A percentile compares a stretch with the other conserved stretches of the same genome.
These are phyloP conservation scores for Talaromyces trachyspermus DNA, from an alignment of 495 filamentous ascomycete genomes.

Conservation along the genomic window DNA sequence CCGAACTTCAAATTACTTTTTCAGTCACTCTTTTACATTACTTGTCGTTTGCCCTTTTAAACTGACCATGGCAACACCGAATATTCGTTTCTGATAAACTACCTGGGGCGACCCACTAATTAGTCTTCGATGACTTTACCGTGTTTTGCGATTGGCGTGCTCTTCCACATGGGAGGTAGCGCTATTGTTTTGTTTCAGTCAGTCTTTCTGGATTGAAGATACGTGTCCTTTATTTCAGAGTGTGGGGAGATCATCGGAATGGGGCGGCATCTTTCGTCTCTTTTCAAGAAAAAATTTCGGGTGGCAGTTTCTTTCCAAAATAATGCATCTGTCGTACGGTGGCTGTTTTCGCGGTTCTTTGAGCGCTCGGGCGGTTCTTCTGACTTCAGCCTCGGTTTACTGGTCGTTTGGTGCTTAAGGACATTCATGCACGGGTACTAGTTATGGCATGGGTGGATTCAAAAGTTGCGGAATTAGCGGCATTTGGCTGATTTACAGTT, in stretches of 20 bases:
- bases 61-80: constrained; percentile 14
- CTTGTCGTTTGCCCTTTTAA: background rate
- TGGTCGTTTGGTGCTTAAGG: constrained; percentile 4
- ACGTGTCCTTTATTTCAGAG: constrained; percentile 17
- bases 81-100: constrained; percentile 22
- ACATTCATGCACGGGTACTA: constrained; percentile 12
- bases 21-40: background rate
- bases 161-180: constrained; percentile 14
- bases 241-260: constrained; percentile 9
- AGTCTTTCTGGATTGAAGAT: constrained; percentile 16
- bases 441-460: constrained; percentile 16
- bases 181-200: constrained; percentile 9
- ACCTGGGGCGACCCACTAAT: constrained; percentile 32
- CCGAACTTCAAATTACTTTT: background rate
- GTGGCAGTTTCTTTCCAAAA: constrained; percentile 12
- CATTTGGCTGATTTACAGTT: constrained; percentile 8
- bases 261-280: constrained; percentile 5
- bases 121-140: constrained; percentile 13
- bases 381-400: constrained; percentile 6
- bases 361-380: constrained; percentile 7
- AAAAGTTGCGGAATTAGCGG: constrained; percentile 10
- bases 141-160: constrained; percentile 12
- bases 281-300: constrained; percentile 7
- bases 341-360: constrained; percentile 7
- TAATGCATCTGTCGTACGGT: constrained; percentile 10